Evolutionary conservation across 169 alveolate species (phyloP).

Genomic region (Neospora caninum): DNA sequence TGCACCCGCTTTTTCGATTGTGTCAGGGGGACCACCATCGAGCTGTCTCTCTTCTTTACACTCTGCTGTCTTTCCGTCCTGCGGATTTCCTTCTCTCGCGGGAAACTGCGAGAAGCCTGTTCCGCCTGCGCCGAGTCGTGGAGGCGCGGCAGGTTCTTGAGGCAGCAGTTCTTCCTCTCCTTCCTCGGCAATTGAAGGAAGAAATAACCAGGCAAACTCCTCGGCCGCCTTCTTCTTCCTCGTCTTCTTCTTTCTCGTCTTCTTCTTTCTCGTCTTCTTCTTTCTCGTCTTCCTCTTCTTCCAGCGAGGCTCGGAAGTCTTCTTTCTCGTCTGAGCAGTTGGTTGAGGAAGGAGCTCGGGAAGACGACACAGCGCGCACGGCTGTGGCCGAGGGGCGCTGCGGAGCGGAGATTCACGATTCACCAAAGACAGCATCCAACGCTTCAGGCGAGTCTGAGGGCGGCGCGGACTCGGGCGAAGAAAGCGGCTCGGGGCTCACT

Average conservation of each 20-base stretch:
- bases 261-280: neutral
- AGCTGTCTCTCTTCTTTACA: neutral
- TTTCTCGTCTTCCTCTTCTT: neutral
- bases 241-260: neutral
- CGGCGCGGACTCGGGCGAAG: too few species aligned
- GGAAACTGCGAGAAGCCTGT: neutral
- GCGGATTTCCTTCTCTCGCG: neutral
- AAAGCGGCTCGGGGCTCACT: too few species aligned
- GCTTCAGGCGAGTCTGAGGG: too few species aligned
- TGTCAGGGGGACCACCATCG: slow-evolving; percentile 6
- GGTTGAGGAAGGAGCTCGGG: too few species aligned
- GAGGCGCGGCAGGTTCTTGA: slow-evolving; percentile 8
- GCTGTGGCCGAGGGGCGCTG: too few species aligned
- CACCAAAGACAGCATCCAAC: too few species aligned
- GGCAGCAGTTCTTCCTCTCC: neutral
- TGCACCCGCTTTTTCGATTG: neutral
- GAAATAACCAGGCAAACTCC: neutral
- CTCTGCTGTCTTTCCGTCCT: neutral
- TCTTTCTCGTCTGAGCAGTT: too few species aligned
- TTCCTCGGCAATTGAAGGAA: neutral
- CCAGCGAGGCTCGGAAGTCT: too few species aligned
- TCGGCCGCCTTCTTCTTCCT: neutral
- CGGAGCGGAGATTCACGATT: too few species aligned
- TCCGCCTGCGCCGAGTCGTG: neutral
- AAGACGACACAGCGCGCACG: too few species aligned